Conservation (phyloP, 78 protist species). For the Tieghemostelium lacteum region DNA sequence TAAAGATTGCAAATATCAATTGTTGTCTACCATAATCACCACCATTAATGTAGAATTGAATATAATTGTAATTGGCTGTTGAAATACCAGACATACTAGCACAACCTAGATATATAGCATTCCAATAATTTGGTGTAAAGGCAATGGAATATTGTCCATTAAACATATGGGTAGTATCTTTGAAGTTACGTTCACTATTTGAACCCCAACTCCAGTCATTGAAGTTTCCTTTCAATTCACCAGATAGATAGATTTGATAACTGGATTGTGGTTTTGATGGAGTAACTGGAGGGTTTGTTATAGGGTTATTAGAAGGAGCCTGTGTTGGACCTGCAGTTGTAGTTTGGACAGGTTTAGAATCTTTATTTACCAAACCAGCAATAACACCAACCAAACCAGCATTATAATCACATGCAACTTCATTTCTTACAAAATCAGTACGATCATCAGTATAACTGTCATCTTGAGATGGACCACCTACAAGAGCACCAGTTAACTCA, state of each 20-base stretch:
- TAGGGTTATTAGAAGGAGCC: neutral
- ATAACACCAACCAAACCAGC: conserved; percentile 78
- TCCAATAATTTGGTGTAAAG: conserved; percentile 24
- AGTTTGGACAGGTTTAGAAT: neutral
- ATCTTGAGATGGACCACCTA: conserved; percentile 78
- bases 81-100: conserved; percentile 12
- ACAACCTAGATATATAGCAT: conserved; percentile 40
- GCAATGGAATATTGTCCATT: conserved; percentile 13
- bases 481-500: conserved; percentile 64
- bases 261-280: neutral
- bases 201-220: conserved; percentile 44
- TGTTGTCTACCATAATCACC: conserved; percentile 19
- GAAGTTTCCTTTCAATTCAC: conserved; percentile 11
- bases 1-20: too few species aligned
- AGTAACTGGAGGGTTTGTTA: neutral
- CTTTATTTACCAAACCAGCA: neutral
- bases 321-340: neutral
- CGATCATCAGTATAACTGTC: conserved; percentile 63
- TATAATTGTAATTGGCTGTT: neutral
- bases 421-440: conserved; percentile 56
- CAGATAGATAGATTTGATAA: conserved; percentile 1
- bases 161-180: neutral
- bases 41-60: conserved; percentile 27
- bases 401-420: conserved; percentile 80
- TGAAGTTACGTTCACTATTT: neutral